Conservation (phyloP, 345 rosid species). For the Combretum micranthum region DNA sequence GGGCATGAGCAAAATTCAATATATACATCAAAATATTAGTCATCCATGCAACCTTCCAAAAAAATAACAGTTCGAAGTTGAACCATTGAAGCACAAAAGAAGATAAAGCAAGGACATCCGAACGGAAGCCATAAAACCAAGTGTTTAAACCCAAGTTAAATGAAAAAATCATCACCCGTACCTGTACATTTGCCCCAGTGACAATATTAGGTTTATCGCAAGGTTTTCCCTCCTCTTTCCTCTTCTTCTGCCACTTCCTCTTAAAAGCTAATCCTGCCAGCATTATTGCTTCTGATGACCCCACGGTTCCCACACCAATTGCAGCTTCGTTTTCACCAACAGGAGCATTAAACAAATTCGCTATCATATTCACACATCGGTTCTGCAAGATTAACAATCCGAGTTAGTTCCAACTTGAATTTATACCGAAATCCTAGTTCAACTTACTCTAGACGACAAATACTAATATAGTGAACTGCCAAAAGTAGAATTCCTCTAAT, state of each 20-base stretch:
- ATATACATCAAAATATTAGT: too few species aligned
- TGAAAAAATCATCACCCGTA: neutral
- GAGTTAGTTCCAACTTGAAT: neutral
- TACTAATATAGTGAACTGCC: neutral
- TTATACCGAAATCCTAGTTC: neutral
- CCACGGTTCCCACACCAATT: conserved; percentile 41
- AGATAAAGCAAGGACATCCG: too few species aligned
- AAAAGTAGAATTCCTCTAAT: too few species aligned
- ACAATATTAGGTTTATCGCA: conserved; percentile 41
- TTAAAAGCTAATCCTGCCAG: conserved; percentile 45
- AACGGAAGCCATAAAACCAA: neutral
- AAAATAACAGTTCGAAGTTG: too few species aligned
- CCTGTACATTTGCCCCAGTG: conserved; percentile 45
- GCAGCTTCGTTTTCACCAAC: conserved; percentile 35
- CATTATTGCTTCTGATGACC: conserved; percentile 51
- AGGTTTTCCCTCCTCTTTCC: conserved; percentile 29
- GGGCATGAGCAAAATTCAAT: too few species aligned
- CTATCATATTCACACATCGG: conserved; percentile 51
- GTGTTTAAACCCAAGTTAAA: neutral
- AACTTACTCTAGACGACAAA: neutral
- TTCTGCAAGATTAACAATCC: conserved; percentile 18
- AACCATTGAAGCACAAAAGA: too few species aligned
- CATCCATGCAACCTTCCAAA: too few species aligned
- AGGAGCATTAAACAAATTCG: conserved; percentile 43
- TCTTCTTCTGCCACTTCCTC: conserved; percentile 46